Conservation (phyloP, 2,329 filamentous ascomycete genomes). For the Fonsecaea monophora region DNA sequence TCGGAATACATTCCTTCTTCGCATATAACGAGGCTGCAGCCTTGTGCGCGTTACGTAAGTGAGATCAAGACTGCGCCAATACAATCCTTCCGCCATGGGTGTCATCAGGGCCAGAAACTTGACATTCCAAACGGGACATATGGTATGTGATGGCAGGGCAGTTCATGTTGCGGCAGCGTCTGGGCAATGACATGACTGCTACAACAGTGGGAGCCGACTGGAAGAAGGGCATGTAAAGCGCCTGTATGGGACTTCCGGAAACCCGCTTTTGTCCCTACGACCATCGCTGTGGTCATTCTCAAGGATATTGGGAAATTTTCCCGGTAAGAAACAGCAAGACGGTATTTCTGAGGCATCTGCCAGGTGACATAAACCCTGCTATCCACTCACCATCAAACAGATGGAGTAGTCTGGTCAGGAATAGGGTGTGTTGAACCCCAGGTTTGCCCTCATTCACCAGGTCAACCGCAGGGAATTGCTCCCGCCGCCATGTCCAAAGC, state of each 20-base stretch:
- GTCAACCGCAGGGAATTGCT: not conserved
- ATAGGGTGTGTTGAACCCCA: not conserved
- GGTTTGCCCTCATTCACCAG: not conserved
- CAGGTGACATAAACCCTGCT: not conserved
- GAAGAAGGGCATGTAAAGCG: not conserved
- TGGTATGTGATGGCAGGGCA: not conserved
- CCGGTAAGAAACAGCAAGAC: not conserved
- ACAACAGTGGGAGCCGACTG: not conserved
- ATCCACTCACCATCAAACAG: not conserved
- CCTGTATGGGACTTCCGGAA: not conserved
- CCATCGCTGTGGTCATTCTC: not conserved
- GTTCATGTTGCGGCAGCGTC: not conserved
- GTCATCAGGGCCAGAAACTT: no score
- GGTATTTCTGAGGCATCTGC: not conserved
- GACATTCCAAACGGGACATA: not conserved
- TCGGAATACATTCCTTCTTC: slow-evolving; percentile 7
- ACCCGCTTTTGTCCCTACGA: not conserved
- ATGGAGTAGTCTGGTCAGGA: not conserved
- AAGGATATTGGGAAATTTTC: not conserved
- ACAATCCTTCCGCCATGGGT: no score
- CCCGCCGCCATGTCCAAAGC: not conserved
- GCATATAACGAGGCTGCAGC: not conserved
- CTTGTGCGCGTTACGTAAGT: not conserved
- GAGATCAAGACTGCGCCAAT: no score
- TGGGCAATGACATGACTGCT: not conserved